These are phyloP conservation scores for Macaranga tanarius DNA, from an alignment of 441 rosid species.

Conservation along the genomic window DNA sequence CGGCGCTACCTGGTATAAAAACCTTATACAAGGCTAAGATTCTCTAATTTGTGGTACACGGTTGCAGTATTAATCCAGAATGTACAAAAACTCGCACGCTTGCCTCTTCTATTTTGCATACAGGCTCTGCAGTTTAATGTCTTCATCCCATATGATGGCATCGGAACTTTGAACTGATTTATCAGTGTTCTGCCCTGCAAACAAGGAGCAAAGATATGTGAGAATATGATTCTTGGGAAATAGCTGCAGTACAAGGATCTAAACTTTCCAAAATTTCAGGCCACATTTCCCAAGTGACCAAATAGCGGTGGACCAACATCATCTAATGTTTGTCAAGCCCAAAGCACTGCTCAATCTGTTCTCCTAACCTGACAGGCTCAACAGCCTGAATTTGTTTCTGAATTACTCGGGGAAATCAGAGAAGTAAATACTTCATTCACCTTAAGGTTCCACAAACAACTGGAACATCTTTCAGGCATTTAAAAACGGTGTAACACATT, in stretches of 20 bases:
- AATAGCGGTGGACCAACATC: neutral
- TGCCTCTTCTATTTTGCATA: neutral
- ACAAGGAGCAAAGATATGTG: neutral
- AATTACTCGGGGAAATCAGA: neutral
- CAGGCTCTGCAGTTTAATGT: neutral
- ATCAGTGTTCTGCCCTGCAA: neutral
- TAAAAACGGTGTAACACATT: neutral
- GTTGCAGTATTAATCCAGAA: neutral
- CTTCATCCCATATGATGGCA: neutral
- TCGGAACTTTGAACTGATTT: neutral
- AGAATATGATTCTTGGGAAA: neutral
- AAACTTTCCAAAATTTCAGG: neutral
- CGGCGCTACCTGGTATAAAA: neutral
- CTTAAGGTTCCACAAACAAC: conserved; percentile 6
- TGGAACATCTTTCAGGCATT: conserved; percentile 14
- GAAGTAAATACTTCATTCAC: conserved; percentile 24
- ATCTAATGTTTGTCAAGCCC: neutral
- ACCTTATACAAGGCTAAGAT: neutral
- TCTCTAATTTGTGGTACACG: neutral
- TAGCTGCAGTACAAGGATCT: too few relatives aligned
- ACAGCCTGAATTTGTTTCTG: neutral
- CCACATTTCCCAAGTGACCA: neutral
- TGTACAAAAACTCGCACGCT: neutral
- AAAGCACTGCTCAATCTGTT: neutral
- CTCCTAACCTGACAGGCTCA: neutral